Base-by-base conservation (phyloP, 345 rosid species). In the Syzygium jambos region DNA sequence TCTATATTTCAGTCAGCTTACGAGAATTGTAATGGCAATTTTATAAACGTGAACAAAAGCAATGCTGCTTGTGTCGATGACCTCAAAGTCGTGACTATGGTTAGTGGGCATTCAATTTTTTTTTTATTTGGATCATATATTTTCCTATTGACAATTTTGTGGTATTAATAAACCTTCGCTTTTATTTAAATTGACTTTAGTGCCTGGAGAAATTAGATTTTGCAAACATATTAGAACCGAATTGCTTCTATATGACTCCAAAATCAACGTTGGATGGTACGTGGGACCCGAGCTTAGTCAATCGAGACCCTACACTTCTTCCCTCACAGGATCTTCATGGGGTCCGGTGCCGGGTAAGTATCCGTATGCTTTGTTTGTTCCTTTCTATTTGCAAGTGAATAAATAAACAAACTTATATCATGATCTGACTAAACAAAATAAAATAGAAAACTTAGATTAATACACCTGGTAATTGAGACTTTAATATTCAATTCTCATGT, bases 11-110 rank as follows among this genome's bases (percentile, higher is more conserved):
- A 89, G 91, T 86, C 90, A 5, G 86, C 61, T 34, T 68, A 63
- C 61, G 23, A 4, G 11, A 73, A 84, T 52, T 91, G 92, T 87
- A 78, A 86, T 19, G 92, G 91, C 0, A 89, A 88, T 34, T 89
- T 87, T 29, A 13, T 73, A 13, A 52, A 89, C 22, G 73, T 87
- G 77, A 86, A 87, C 84, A 86, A 52, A 27, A 87, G 87, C 53
- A 86, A 88, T 51, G 29, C 84, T 19, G 78, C 80, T 23, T 91
- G 91, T n/a, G 54, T 85, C 65, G 25, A 54, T 11, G 92, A 85
- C 78, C 86, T 89, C 41, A 52, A 55, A 53, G 27, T n/a, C 52
- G 61, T 89, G 68, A 22, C 85, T 8, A 52, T 34, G 68, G 92
- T 89, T 41, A 83, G 87, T 7, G 54, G 19, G 29, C 27, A 84